A percentile compares a stretch with the other conserved stretches of the same genome.
These are phyloP conservation scores for Neurospora sp. DNA, from an alignment of 495 filamentous ascomycete species.

Conservation along the genomic window DNA sequence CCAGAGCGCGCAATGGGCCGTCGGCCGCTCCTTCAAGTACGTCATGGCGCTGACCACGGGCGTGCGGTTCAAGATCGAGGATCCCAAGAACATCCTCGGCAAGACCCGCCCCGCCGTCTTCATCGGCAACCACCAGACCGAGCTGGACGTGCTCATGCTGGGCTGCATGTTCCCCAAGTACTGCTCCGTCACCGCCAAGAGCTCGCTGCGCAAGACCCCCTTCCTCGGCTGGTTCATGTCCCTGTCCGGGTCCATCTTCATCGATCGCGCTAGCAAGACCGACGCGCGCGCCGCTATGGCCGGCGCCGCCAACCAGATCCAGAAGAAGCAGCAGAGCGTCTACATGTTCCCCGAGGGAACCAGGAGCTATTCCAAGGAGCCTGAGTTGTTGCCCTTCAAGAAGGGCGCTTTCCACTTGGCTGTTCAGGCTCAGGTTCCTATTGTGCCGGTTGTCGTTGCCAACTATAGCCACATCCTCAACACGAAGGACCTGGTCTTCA, in stretches of 20 bases:
- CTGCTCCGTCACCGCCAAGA: constrained; percentile 90
- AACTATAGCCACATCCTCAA: constrained; percentile 84
- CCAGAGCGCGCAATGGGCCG: constrained; percentile 77
- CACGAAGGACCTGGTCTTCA: constrained; percentile 58
- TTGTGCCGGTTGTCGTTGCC: constrained; percentile 76
- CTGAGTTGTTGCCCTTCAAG: constrained; percentile 83
- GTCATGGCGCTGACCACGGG: constrained; percentile 67
- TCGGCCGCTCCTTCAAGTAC: constrained; percentile 71
- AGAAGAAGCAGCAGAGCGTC: constrained; percentile 65
- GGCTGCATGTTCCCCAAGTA: constrained; percentile 80
- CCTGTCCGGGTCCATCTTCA: constrained; percentile 83
- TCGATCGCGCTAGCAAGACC: constrained; percentile 74
- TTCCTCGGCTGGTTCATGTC: constrained; percentile 97
- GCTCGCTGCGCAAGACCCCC: constrained; percentile 66
- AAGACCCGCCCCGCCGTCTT: constrained; percentile 76
- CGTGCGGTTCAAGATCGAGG: constrained; percentile 64
- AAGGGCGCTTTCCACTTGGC: constrained; percentile 97
- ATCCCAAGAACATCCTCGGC: constrained; percentile 53
- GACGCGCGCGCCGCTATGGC: constrained; percentile 81
- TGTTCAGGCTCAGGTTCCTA: constrained; percentile 84
- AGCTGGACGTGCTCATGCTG: constrained; percentile 88
- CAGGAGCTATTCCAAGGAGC: constrained; percentile 72
- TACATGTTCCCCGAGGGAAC: constrained; percentile 96
- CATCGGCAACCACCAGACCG: constrained; percentile 87
- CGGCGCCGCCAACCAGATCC: constrained; percentile 72